Evolutionary conservation across 2,329 filamentous ascomycete species (phyloP).

Genomic region (Tolypocladium pustulatum): DNA sequence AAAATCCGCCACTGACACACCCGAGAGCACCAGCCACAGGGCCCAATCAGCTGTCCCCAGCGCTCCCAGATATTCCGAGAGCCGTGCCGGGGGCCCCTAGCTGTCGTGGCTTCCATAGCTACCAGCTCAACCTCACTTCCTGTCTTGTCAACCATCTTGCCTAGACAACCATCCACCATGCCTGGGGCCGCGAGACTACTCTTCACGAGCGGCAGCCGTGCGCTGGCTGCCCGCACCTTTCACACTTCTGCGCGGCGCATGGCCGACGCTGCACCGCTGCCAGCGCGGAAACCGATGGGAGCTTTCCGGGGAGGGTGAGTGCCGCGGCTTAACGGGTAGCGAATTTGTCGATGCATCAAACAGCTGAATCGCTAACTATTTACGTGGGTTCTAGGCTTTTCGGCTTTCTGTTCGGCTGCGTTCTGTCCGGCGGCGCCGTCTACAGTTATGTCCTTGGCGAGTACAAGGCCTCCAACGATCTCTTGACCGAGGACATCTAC

Average conservation of each 20-base stretch:
- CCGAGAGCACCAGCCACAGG: background rate
- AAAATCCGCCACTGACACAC: constrained; percentile 8
- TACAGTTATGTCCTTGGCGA: constrained; percentile 92
- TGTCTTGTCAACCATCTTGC: background rate
- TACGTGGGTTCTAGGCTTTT: constrained; percentile 51
- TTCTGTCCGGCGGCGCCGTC: constrained; percentile 66
- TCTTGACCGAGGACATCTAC: constrained; percentile 91
- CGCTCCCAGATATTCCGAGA: background rate
- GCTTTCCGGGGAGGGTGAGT: constrained; percentile 52
- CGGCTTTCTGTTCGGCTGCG: constrained; percentile 80
- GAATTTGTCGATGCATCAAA: background rate
- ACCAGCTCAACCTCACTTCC: background rate
- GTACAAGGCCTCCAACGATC: constrained; percentile 86
- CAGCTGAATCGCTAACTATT: background rate
- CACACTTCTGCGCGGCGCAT: constrained; percentile 39
- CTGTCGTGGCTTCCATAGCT: background rate
- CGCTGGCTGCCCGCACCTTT: constrained; percentile 30
- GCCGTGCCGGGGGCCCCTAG: too few relatives aligned
- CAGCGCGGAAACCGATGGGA: constrained; percentile 47
- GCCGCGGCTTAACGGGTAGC: background rate
- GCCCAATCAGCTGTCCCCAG: constrained; percentile 8
- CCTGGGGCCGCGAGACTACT: constrained; percentile 31
- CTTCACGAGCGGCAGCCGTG: constrained; percentile 27
- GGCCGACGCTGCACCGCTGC: constrained; percentile 34
- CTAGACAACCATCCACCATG: constrained; percentile 23